Percentiles rank a stretch among this genome's conserved stretches.
Conservation (phyloP, 2,329 filamentous ascomycete genomes). For the Pseudopithomyces maydicus region DNA sequence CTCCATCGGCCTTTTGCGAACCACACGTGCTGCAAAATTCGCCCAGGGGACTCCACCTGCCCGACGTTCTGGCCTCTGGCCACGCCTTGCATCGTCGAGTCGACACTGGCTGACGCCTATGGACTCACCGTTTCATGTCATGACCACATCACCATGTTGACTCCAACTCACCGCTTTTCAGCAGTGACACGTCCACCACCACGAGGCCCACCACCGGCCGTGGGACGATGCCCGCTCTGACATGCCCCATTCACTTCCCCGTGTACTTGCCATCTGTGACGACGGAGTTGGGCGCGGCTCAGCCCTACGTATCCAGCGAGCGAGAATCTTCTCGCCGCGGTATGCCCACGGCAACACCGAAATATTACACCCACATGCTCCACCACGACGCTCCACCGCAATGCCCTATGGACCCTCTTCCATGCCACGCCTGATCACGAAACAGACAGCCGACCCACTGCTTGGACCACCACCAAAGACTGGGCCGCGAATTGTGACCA, state of each 20-base stretch:
- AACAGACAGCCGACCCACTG: no score
- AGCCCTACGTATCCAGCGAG: background rate
- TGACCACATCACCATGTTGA: background rate
- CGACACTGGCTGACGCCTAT: background rate
- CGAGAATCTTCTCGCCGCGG: background rate
- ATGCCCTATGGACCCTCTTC: no score
- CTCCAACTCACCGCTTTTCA: slow-evolving; percentile 1
- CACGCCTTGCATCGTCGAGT: background rate
- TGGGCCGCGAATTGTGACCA: background rate
- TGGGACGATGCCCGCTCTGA: background rate
- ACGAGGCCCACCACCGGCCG: background rate
- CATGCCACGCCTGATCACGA: background rate
- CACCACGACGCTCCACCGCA: no score
- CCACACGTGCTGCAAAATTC: slow-evolving; percentile 1
- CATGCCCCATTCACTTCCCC: background rate
- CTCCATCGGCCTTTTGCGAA: background rate
- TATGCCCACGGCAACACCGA: background rate
- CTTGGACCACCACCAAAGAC: background rate
- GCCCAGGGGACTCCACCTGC: background rate
- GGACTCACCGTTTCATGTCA: background rate
- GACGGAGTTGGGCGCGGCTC: slow-evolving; percentile 1
- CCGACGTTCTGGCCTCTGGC: slow-evolving; percentile 5
- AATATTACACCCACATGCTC: background rate
- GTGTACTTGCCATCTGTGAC: background rate
- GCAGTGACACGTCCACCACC: background rate